A percentile compares a stretch with the other conserved stretches of the same genome.
Evolutionary conservation across 2,329 filamentous ascomycete species (phyloP).

Genomic region (Venturia oleaginea): DNA sequence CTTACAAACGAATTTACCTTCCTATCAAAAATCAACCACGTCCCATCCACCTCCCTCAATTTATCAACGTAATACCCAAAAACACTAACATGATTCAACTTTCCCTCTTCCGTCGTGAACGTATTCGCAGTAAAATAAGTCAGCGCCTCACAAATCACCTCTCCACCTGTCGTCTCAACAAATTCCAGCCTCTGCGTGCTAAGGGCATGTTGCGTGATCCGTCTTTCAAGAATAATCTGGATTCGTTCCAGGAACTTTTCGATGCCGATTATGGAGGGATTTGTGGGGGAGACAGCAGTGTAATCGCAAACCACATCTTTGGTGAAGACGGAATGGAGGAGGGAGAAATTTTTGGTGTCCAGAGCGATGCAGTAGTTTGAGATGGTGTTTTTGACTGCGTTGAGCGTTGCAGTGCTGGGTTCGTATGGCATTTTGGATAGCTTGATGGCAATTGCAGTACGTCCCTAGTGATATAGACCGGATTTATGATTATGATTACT

Average conservation of each 20-base stretch:
- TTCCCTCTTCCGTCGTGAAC: constrained; percentile 4
- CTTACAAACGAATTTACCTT: constrained; percentile 11
- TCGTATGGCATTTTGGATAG: constrained; percentile 3
- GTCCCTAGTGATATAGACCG: no score
- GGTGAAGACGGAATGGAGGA: constrained; percentile 32
- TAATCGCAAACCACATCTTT: constrained; percentile 32
- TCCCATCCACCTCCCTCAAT: constrained; percentile 4
- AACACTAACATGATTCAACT: constrained; percentile 11
- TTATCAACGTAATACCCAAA: constrained; percentile 12
- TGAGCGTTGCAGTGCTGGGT: background rate
- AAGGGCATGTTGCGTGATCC: constrained; percentile 11
- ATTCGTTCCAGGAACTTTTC: constrained; percentile 5
- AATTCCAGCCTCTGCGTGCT: constrained; percentile 6
- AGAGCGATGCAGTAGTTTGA: constrained; percentile 36
- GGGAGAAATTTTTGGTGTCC: constrained; percentile 32
- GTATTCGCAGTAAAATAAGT: constrained; percentile 13
- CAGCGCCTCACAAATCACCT: background rate
- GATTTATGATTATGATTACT: background rate
- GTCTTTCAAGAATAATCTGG: constrained; percentile 4
- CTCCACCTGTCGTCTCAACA: background rate
- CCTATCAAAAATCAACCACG: constrained; percentile 11
- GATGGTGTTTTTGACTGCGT: constrained; percentile 35
- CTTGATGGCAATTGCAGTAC: background rate
- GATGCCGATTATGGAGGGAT: constrained; percentile 1
- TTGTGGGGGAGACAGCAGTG: constrained; percentile 20